Percentiles rank a stretch among this genome's conserved stretches.
Conservation (phyloP, 768 basidiomycete species). For the Boletus bicolor region DNA sequence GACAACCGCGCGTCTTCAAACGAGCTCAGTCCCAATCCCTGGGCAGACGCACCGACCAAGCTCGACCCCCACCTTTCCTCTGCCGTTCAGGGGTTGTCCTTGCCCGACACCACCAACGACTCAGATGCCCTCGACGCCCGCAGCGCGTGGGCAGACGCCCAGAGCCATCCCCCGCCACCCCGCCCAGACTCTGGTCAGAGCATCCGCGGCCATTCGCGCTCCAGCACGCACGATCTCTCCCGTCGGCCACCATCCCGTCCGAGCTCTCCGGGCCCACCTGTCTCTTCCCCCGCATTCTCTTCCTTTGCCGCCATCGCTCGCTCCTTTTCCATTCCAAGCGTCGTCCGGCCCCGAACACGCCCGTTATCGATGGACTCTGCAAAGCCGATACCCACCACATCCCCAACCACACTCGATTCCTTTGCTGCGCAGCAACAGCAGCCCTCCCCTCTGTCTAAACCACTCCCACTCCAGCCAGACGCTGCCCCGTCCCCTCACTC, state of each 20-base stretch:
- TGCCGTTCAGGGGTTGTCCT: not conserved
- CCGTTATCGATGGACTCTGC: constrained; percentile 9
- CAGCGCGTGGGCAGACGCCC: not conserved
- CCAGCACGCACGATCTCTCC: not conserved
- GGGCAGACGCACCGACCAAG: not conserved
- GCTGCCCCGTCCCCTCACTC: constrained; percentile 2
- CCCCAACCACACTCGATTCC: not conserved
- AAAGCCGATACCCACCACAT: not conserved
- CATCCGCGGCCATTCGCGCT: not conserved
- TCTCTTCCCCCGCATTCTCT: not conserved
- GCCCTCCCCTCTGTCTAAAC: not conserved
- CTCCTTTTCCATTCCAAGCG: constrained; percentile 53
- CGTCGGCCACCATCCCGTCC: not conserved
- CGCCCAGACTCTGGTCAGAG: not conserved
- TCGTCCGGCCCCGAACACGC: constrained; percentile 21
- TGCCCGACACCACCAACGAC: not conserved
- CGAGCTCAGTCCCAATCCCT: not conserved
- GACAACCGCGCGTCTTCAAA: no score
- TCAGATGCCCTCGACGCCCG: not conserved
- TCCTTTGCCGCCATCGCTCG: constrained; percentile 55
- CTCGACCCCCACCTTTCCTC: not conserved
- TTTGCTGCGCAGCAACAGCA: not conserved
- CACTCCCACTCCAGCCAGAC: not conserved
- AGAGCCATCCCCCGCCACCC: not conserved
- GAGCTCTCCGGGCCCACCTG: not conserved